Base-by-base conservation (phyloP, 2,329 filamentous ascomycete genomes). In the Fusarium sp. region DNA sequence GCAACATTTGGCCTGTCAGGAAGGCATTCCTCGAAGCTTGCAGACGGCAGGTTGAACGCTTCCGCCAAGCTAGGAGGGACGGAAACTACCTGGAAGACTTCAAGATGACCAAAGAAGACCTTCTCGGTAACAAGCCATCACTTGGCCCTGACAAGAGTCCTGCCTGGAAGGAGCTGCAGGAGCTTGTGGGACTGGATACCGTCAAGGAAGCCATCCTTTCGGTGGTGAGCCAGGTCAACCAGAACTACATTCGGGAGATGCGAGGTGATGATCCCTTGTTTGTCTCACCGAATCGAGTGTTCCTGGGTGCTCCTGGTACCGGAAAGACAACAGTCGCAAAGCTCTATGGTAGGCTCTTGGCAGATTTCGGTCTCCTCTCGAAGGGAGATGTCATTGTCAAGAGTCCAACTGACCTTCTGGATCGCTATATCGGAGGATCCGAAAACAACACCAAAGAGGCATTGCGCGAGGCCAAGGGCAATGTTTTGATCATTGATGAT, bases 401-500 rank as follows among this genome's bases (percentile, higher is more conserved):
- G 77, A 94, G 91, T 54, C 93, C 93, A 0, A 83, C 92, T 0
- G 93, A 95, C 77, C 94, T 95, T 74, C 83, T 95, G 3, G 92
- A 92, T 0, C 83, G 80, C 29, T 86, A 82, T 1, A 75, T 95
- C 0, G 93, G 93, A 1, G 85, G 87, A 9, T 95, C 93, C 0
- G 93, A 95, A 79, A 85, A 87, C 11, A 90, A 91, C 38, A 95
- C 93, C 0, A 94, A 93, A 76, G 90, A 85, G 0, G 94, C 95
- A 16, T 85, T 95, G 0, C 89, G 88, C 1, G 84, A 89, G 0
- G 90, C 91, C 0, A 75, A 87, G 2, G 93, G 93, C 1, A 95
- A 94, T 76, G 91, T 95, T 1, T 85, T 95, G 0, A 90, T 95
- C 38, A 94, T 95, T 14, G 93, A 95, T 69, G 93, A 95, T 78